Base-by-base conservation (phyloP, 192 early-diverging fungal genomes). In the Lunasporangiospora selenospora region DNA sequence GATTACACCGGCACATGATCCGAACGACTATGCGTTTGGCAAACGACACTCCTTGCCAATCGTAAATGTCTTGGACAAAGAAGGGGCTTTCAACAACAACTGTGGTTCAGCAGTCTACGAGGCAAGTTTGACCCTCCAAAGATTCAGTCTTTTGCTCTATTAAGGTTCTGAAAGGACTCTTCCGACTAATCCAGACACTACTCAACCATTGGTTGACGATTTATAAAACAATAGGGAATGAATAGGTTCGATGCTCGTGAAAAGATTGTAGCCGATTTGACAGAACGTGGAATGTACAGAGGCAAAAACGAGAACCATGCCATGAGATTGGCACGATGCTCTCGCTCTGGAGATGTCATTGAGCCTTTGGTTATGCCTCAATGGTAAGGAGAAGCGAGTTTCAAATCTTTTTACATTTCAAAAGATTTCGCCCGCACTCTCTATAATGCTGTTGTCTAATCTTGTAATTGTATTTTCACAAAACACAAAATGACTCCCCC, bases 321-420 rank as follows among this genome's bases (percentile, higher is more conserved):
- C 27, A 94, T 94, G 78, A 87, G 91, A 34, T 65, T 90, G 30
- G 88, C 82, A 29, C 71, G 65, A 10, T 88, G 88, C 53, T 88
- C 89, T 29, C 79, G 97, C 39, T 95, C 97, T 0, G 91, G 91
- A 18, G 97, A 99, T 75, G 83, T 99, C 31, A 94, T 99, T 40
- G 97, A 99, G 65, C 97, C 95, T 4, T 81, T 98, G 73, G 75
- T 98, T 62, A 92, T 93, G 81, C 97, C 97, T 9, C 97, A 99
- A 77, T 99, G 97, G 97, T 85, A 75, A 30, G 61, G 44, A 15
- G 12, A 40, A 2, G 9, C 21, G n/a, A n/a, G n/a, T n/a, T n/a
- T n/a, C n/a, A n/a, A n/a, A n/a, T n/a, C n/a, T n/a, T n/a, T n/a
- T n/a, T n/a, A n/a, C n/a, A n/a, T n/a, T n/a, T n/a, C n/a, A n/a